A percentile compares a stretch with the other conserved stretches of the same genome.
Evolutionary conservation across 1,284 basidiomycete species (phyloP).

Genomic region (Malassezia arunalokei): DNA sequence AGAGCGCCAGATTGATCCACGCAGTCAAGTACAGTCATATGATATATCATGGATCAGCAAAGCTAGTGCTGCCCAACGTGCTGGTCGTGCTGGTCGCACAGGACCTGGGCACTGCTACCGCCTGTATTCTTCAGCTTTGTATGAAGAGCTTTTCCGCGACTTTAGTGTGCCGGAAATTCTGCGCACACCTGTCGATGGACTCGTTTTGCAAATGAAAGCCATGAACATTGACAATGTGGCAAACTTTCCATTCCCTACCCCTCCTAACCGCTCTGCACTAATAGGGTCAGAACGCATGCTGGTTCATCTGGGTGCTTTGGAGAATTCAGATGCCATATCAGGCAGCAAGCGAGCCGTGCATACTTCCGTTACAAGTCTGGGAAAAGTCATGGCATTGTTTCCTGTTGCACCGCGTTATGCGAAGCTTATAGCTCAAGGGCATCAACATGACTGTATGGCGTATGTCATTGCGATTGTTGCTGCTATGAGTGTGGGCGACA

Average conservation of each 20-base stretch:
- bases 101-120: constrained; percentile 69
- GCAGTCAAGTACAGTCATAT: constrained; percentile 60
- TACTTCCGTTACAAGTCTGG: constrained; percentile 65
- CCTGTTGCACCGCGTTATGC: constrained; percentile 85
- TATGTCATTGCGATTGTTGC: constrained; percentile 86
- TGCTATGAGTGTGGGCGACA: constrained; percentile 84
- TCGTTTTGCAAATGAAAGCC: constrained; percentile 96
- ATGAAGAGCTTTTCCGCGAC: constrained; percentile 76
- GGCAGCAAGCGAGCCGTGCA: constrained; percentile 26
- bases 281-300: constrained; percentile 71
- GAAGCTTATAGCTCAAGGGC: constrained; percentile 82
- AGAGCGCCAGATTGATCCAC: constrained; percentile 62
- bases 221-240: constrained; percentile 95
- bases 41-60: constrained; percentile 64
- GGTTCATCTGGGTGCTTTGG: constrained; percentile 64
- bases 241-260: constrained; percentile 96
- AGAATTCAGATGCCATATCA: constrained; percentile 49
- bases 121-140: constrained; percentile 63
- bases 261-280: constrained; percentile 70
- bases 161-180: constrained; percentile 86
- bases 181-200: constrained; percentile 89
- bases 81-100: constrained; percentile 64
- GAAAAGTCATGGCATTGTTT: constrained; percentile 80
- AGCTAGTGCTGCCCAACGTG: constrained; percentile 60
- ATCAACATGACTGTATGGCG: constrained; percentile 79